Conservation (phyloP, 164 flowering plant genomes). For the Nymphaea thermarum region DNA sequence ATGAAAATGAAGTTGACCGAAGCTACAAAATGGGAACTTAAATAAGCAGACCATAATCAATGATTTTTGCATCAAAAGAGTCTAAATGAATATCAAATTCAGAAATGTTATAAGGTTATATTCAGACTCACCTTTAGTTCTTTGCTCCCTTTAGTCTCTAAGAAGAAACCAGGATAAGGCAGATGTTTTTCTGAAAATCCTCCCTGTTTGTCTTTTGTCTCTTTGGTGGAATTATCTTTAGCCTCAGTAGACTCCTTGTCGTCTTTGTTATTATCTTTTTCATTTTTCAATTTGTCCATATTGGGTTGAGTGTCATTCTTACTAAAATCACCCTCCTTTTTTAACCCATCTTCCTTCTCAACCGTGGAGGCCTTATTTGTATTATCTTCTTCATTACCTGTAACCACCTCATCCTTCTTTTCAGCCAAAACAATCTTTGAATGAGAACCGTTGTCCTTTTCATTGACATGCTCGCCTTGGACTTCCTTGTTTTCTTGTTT, state of each 20-base stretch:
- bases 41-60: background rate
- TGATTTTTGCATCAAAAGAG: background rate
- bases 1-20: conserved; percentile 69
- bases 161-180: conserved; percentile 66
- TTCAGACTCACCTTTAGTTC: conserved; percentile 52
- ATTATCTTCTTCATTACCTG: background rate
- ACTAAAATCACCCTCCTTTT: background rate
- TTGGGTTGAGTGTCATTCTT: background rate
- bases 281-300: background rate
- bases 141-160: conserved; percentile 56
- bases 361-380: background rate
- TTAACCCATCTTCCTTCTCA: background rate
- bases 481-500: conserved; percentile 38
- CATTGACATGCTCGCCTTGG: background rate
- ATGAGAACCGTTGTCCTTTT: background rate
- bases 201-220: conserved; percentile 32
- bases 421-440: background rate
- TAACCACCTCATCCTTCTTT: background rate
- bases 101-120: background rate
- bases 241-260: conserved; percentile 33
- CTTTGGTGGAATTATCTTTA: conserved; percentile 34
- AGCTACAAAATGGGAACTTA: conserved; percentile 31
- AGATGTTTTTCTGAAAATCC: conserved; percentile 68
- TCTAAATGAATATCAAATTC: background rate
- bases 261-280: conserved; percentile 18